Conservation (phyloP, 2,329 filamentous ascomycete genomes). For the Hypomyces perniciosus region DNA sequence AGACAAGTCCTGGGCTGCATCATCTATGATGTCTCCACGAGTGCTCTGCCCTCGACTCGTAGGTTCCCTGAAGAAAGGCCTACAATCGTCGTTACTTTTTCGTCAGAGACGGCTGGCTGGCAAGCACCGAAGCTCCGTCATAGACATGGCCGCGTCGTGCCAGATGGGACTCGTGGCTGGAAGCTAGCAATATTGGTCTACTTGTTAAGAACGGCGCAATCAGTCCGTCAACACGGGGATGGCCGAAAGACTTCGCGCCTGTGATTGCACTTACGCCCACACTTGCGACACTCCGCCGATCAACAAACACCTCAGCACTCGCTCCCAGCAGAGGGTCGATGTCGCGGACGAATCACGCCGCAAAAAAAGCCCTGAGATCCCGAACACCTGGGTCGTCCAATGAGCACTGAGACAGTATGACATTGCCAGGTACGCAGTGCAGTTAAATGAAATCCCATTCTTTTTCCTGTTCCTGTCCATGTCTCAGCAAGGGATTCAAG, state of each 20-base stretch:
- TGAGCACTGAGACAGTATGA: neutral
- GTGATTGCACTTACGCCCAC: neutral
- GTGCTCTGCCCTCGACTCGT: slow-evolving; percentile 1
- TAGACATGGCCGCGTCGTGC: slow-evolving; percentile 3
- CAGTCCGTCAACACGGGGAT: slow-evolving; percentile 9
- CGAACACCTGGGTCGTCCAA: slow-evolving; percentile 11
- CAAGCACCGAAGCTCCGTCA: slow-evolving; percentile 2
- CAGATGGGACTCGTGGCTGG: neutral
- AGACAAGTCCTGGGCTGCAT: slow-evolving; percentile 21
- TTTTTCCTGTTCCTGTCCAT: slow-evolving; percentile 1
- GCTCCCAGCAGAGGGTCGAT: neutral
- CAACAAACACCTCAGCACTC: neutral
- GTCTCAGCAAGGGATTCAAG: slow-evolving; percentile 9
- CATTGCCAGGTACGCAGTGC: slow-evolving; percentile 1
- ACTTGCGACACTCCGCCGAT: slow-evolving; percentile 1
- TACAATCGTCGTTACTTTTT: neutral
- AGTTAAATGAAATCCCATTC: slow-evolving; percentile 2
- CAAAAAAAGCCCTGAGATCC: slow-evolving; percentile 4
- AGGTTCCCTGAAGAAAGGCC: neutral
- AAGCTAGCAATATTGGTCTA: neutral
- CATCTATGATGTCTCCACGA: slow-evolving; percentile 17
- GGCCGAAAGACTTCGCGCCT: slow-evolving; percentile 6
- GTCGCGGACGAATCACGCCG: slow-evolving; percentile 2
- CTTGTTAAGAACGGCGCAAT: neutral
- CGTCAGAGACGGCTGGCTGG: neutral